Evolutionary conservation across 2,329 filamentous ascomycete species (phyloP).

Genomic region (Penicillium palitans): DNA sequence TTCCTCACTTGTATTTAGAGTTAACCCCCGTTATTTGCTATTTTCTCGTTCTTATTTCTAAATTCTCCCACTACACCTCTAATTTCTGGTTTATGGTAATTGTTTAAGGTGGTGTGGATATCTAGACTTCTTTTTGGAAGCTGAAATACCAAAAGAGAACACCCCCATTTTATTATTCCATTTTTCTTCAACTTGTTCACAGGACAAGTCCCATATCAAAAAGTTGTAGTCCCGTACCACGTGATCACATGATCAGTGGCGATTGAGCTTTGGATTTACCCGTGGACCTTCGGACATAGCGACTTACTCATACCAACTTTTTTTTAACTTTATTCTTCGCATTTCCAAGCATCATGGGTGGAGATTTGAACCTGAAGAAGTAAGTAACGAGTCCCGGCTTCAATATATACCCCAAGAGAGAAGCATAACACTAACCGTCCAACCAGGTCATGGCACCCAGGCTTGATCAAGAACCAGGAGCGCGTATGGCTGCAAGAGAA

Average conservation of each 20-base stretch:
- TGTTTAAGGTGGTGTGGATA: neutral
- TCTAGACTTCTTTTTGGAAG: neutral
- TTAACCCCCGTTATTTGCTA: conserved; percentile 11
- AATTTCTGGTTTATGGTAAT: conserved; percentile 3
- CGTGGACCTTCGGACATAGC: neutral
- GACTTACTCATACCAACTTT: neutral
- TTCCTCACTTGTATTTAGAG: conserved; percentile 22
- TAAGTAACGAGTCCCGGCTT: conserved; percentile 32
- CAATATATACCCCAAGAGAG: neutral
- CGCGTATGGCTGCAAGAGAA: conserved; percentile 90
- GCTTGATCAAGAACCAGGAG: conserved; percentile 84
- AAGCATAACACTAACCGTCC: conserved; percentile 20
- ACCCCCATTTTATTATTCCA: neutral
- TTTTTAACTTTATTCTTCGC: neutral
- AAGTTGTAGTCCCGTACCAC: neutral
- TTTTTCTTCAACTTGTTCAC: neutral
- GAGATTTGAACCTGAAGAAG: conserved; percentile 92
- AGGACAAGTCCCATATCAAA: neutral
- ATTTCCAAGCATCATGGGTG: conserved; percentile 67
- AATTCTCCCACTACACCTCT: neutral
- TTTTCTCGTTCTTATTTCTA: conserved; percentile 12
- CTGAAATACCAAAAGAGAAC: neutral
- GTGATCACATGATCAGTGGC: conserved; percentile 5
- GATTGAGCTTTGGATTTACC: neutral
- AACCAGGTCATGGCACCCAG: conserved; percentile 80